A percentile compares a stretch with the other conserved stretches of the same genome.
phyloP scores from a whole-genome alignment of 2,329 filamentous ascomycete genomes.

The Leptographium procerum region DNA sequence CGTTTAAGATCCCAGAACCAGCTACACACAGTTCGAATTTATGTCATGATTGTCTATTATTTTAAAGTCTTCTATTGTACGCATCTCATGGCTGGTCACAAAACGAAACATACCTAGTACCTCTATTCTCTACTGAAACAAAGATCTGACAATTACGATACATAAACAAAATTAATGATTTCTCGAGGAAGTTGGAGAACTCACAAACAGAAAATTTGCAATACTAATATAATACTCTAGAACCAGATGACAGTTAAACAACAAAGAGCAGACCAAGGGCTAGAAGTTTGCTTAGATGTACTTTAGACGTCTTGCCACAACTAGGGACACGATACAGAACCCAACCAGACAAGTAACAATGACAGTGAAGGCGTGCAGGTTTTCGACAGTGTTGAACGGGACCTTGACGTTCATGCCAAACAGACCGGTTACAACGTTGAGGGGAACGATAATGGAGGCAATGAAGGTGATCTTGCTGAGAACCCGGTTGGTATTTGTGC shows the following conservation, averaged over 20 bases:
- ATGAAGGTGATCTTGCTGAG: slow-evolving; percentile 92
- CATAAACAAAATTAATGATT: background rate
- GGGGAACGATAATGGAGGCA: slow-evolving; percentile 87
- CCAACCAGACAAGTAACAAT: slow-evolving; percentile 40
- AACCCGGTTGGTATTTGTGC: slow-evolving; percentile 77
- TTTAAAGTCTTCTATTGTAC: background rate
- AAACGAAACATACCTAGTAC: background rate
- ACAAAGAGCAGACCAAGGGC: background rate
- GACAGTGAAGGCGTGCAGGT: slow-evolving; percentile 43
- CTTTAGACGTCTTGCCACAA: slow-evolving; percentile 30
- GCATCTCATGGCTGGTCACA: background rate
- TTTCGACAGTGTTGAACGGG: slow-evolving; percentile 44
- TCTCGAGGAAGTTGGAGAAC: background rate
- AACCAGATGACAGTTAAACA: background rate
- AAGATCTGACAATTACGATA: background rate
- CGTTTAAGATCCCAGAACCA: too few species aligned
- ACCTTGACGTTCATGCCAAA: slow-evolving; percentile 83
- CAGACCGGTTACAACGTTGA: slow-evolving; percentile 81
- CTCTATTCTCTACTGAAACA: background rate
- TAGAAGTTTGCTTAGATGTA: slow-evolving; percentile 29
- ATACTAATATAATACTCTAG: background rate
- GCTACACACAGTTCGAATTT: too few species aligned
- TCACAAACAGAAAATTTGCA: background rate
- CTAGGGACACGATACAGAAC: slow-evolving; percentile 36
- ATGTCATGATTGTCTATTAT: background rate